phyloP scores from a whole-genome alignment of 495 filamentous ascomycete genomes.

The Astrothelium subdiscretum region DNA sequence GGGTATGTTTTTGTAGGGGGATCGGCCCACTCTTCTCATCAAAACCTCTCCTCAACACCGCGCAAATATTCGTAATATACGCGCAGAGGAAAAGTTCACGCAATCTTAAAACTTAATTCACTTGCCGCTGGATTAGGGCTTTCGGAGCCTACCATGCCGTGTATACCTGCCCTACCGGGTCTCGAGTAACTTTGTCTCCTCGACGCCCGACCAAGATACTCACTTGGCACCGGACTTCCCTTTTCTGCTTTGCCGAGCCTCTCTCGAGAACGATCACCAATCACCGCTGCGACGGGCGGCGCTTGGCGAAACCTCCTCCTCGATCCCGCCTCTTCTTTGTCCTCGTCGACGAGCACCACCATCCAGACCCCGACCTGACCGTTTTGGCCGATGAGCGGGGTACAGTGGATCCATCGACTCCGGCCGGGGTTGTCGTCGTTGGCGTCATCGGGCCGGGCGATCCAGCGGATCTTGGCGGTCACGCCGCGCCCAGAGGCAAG shows the following conservation, averaged over 20 bases:
- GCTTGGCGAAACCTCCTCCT: slow-evolving; percentile 13
- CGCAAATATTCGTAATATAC: no score
- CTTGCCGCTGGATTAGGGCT: background rate
- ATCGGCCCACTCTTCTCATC: background rate
- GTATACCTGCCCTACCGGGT: background rate
- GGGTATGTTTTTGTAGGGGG: background rate
- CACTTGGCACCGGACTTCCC: background rate
- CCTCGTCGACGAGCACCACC: slow-evolving; percentile 50
- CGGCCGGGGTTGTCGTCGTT: slow-evolving; percentile 33
- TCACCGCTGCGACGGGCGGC: slow-evolving; percentile 13
- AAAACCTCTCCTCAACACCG: no score
- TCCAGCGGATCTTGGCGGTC: slow-evolving; percentile 51
- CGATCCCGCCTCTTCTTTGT: slow-evolving; percentile 9
- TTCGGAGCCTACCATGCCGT: background rate
- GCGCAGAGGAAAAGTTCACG: background rate
- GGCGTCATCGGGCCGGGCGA: slow-evolving; percentile 30
- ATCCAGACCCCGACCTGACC: slow-evolving; percentile 56
- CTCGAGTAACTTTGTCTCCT: background rate
- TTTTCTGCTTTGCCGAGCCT: background rate
- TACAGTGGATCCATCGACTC: slow-evolving; percentile 52
- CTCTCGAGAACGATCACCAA: slow-evolving; percentile 6
- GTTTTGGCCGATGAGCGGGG: slow-evolving; percentile 45
- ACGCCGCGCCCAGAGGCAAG: slow-evolving; percentile 45
- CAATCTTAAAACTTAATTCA: background rate
- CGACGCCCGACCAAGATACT: background rate